These are phyloP conservation scores for Penicillium expansum DNA, from an alignment of 2,329 filamentous ascomycete species.

Conservation along the genomic window DNA sequence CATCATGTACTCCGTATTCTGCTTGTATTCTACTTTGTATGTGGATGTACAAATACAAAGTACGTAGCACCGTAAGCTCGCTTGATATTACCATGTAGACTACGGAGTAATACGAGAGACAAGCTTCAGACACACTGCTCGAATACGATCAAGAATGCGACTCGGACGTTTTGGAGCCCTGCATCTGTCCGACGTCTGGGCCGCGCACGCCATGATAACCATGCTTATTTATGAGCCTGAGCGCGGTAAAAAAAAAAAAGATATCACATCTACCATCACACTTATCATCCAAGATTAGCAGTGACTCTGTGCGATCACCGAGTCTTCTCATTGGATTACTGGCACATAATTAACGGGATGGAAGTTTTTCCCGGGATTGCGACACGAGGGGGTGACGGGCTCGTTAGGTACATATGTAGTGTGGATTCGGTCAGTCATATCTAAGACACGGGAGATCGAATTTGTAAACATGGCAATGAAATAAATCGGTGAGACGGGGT, in stretches of 20 bases:
- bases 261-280: too few relatives aligned
- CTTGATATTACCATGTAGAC: background rate
- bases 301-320: background rate
- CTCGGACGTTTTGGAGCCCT: background rate
- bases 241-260: background rate
- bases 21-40: too few relatives aligned
- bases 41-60: too few relatives aligned
- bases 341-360: background rate
- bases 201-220: background rate
- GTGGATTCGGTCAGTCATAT: background rate
- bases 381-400: background rate
- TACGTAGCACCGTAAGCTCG: background rate
- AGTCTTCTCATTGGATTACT: background rate
- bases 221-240: background rate
- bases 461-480: background rate
- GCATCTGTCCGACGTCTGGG: background rate
- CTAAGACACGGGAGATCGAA: background rate
- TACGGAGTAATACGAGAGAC: background rate
- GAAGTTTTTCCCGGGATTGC: too few relatives aligned
- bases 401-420: background rate
- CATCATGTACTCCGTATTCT: background rate
- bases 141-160: background rate
- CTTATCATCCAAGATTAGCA: background rate
- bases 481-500: background rate
- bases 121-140: background rate